Percentiles rank a stretch among this genome's conserved stretches.
These are phyloP conservation scores for Plasmodiophora brassicae DNA, from an alignment of 208 protist species.

Conservation along the genomic window DNA sequence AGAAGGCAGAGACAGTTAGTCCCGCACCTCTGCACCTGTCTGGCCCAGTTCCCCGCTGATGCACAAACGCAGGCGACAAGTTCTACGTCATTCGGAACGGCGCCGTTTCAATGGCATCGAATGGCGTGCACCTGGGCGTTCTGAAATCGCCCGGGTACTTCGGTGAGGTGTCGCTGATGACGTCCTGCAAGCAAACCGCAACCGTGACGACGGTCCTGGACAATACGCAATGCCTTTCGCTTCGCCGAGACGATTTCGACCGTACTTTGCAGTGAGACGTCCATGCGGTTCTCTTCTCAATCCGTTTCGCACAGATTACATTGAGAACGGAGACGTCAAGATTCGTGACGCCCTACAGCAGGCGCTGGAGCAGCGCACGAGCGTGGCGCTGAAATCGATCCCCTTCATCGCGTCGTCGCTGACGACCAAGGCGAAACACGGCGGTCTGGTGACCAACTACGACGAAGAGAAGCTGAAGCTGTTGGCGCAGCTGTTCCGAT, in stretches of 20 bases:
- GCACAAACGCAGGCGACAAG: background rate
- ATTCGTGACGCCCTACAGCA: background rate
- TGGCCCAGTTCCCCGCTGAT: background rate
- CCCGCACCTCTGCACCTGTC: background rate
- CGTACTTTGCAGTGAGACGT: background rate
- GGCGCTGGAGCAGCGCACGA: background rate
- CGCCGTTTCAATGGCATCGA: background rate
- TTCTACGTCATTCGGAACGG: slow-evolving; percentile 27
- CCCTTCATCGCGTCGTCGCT: background rate
- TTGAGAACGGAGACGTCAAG: background rate
- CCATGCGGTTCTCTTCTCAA: background rate
- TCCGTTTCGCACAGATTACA: background rate
- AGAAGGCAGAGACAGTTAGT: background rate
- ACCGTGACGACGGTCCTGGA: background rate
- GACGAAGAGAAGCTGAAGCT: background rate
- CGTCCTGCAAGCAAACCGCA: background rate
- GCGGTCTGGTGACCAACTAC: background rate
- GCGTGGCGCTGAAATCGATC: background rate
- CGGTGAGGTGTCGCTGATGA: slow-evolving; percentile 26
- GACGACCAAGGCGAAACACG: background rate
- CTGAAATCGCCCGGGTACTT: slow-evolving; percentile 5
- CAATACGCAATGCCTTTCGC: slow-evolving; percentile 24
- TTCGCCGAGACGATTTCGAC: background rate
- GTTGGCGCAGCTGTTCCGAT: background rate
- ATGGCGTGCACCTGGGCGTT: background rate